Percentiles rank a stretch among this genome's conserved stretches.
Conservation (phyloP, 225 moss, liverwort and hornwort species). For the Sphagnum tenellum region DNA sequence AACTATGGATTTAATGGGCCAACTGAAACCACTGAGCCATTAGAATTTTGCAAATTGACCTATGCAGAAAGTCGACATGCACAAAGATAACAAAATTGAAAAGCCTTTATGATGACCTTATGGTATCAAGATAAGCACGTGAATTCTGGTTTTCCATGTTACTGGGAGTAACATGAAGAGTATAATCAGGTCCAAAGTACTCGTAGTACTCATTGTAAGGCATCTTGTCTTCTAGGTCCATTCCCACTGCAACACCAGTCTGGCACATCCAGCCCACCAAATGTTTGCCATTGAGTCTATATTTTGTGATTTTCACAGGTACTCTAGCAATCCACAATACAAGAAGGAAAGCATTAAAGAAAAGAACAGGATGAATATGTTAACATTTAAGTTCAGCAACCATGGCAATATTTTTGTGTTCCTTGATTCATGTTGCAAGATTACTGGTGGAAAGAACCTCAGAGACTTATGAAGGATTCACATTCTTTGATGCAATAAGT, state of each 20-base stretch:
- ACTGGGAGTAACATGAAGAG: conserved; percentile 43
- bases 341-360: neutral
- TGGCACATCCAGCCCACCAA: neutral
- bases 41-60: too few relatives aligned
- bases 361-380: neutral
- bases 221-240: conserved; percentile 48
- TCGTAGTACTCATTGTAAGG: conserved; percentile 49
- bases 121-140: conserved; percentile 18
- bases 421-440: too few relatives aligned
- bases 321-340: neutral
- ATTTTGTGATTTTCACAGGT: too few relatives aligned
- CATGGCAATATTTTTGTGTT: too few relatives aligned
- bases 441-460: too few relatives aligned
- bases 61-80: too few relatives aligned
- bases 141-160: conserved; percentile 47
- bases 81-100: too few relatives aligned
- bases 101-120: conserved; percentile 14
- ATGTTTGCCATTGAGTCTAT: neutral
- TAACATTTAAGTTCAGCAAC: too few relatives aligned
- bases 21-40: too few relatives aligned
- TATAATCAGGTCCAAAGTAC: conserved; percentile 45
- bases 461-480: too few relatives aligned
- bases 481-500: too few relatives aligned
- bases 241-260: conserved; percentile 47
- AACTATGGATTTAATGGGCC: too few relatives aligned